These are phyloP conservation scores for Coemansia sp. DNA, from an alignment of 192 early-diverging fungal genomes.

Conservation along the genomic window DNA sequence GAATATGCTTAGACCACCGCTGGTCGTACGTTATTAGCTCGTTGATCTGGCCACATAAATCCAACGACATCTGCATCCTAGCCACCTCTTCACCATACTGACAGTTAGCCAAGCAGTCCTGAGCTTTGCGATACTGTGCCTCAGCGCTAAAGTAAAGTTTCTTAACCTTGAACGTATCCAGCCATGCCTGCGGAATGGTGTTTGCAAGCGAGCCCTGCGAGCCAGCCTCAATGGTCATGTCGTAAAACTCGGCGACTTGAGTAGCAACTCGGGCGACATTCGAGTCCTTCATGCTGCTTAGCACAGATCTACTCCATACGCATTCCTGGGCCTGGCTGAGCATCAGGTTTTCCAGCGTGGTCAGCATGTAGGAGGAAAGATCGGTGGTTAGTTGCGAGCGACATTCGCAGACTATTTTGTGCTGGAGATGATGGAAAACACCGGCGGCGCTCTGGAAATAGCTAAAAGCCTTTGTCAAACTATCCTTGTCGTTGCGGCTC, in stretches of 20 bases:
- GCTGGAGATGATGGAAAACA: constrained; percentile 63
- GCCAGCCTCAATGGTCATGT: constrained; percentile 64
- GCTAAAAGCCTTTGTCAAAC: constrained; percentile 71
- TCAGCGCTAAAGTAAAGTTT: constrained; percentile 71
- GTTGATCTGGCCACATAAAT: constrained; percentile 32
- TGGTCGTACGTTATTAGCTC: constrained; percentile 40
- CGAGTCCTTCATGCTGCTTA: constrained; percentile 78
- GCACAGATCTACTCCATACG: constrained; percentile 82
- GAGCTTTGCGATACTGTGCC: constrained; percentile 75
- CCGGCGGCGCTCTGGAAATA: constrained; percentile 88
- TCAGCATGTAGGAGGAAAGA: constrained; percentile 67
- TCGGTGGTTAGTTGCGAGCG: constrained; percentile 68
- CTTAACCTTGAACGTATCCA: constrained; percentile 73
- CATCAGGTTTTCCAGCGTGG: constrained; percentile 73
- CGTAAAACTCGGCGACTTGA: constrained; percentile 74
- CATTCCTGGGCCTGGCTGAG: constrained; percentile 94
- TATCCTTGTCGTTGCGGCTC: constrained; percentile 68
- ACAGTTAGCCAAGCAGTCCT: constrained; percentile 68
- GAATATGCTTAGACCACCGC: constrained; percentile 40
- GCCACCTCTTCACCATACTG: constrained; percentile 88
- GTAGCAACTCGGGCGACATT: constrained; percentile 74
- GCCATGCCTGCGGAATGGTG: constrained; percentile 65
- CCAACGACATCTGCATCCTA: constrained; percentile 56
- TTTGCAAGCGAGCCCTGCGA: constrained; percentile 56
- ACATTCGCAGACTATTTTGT: constrained; percentile 63